These are phyloP conservation scores for Elsinoe ampelina DNA, from an alignment of 2,329 filamentous ascomycete genomes.

Conservation along the genomic window DNA sequence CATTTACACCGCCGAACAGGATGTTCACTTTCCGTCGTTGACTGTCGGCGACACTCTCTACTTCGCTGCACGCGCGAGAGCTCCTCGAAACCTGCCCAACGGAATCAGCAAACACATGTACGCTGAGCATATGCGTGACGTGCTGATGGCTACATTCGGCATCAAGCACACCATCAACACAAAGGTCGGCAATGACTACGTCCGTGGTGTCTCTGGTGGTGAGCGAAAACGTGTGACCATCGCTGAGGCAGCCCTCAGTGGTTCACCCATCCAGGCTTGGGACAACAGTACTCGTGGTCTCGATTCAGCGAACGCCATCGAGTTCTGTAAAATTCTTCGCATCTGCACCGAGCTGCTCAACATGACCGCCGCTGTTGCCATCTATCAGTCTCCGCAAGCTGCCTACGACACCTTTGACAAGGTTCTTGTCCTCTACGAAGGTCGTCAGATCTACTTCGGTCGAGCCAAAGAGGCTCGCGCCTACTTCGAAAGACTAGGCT, in stretches of 20 bases:
- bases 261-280: slow-evolving; percentile 57
- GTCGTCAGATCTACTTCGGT: slow-evolving; percentile 65
- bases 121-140: slow-evolving; percentile 56
- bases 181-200: slow-evolving; percentile 63
- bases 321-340: slow-evolving; percentile 63
- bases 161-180: slow-evolving; percentile 60
- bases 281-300: slow-evolving; percentile 68
- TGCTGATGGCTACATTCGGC: slow-evolving; percentile 67
- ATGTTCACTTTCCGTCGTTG: slow-evolving; percentile 70
- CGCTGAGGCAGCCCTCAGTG: slow-evolving; percentile 63
- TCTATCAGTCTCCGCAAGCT: slow-evolving; percentile 62
- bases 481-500: slow-evolving; percentile 65
- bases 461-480: slow-evolving; percentile 51
- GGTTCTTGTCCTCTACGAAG: slow-evolving; percentile 57
- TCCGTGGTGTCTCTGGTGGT: slow-evolving; percentile 65
- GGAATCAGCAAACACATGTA: slow-evolving; percentile 48
- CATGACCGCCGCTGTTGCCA: slow-evolving; percentile 59
- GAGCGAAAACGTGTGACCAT: slow-evolving; percentile 77
- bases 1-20: slow-evolving; percentile 78
- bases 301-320: slow-evolving; percentile 65
- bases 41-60: slow-evolving; percentile 70
- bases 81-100: slow-evolving; percentile 52
- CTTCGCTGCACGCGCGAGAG: slow-evolving; percentile 63
- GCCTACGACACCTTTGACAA: slow-evolving; percentile 65
- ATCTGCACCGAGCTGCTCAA: slow-evolving; percentile 58